Conservation (phyloP, 1,284 basidiomycete genomes). For the Boletellus sp. region DNA sequence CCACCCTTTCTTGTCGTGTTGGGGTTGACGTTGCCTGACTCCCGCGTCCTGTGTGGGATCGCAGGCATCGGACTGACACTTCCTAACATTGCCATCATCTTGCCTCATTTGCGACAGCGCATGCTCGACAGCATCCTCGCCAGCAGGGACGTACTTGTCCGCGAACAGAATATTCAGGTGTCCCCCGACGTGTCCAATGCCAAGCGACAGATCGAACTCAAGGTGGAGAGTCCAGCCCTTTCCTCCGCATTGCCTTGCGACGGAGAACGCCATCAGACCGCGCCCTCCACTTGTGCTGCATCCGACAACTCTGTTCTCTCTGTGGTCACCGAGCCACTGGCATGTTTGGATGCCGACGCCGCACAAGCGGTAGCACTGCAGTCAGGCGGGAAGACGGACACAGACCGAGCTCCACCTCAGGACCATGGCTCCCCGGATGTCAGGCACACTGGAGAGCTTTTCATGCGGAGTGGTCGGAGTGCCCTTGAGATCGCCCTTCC, state of each 20-base stretch:
- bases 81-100: conserved; percentile 22
- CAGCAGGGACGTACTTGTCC: neutral
- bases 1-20: conserved; percentile 26
- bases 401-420: neutral
- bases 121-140: conserved; percentile 13
- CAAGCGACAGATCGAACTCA: neutral
- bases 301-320: conserved; percentile 2
- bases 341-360: neutral
- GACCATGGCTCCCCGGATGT: neutral
- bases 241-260: neutral
- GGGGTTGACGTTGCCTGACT: conserved; percentile 27
- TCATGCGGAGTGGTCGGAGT: conserved; percentile 3
- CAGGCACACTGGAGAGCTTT: neutral
- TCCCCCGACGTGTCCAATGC: neutral
- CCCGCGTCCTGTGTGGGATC: conserved; percentile 25
- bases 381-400: neutral
- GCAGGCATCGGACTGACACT: conserved; percentile 29
- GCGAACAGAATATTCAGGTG: neutral
- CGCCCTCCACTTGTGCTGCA: neutral
- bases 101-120: conserved; percentile 25
- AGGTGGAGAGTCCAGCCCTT: neutral
- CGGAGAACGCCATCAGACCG: neutral
- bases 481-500: conserved; percentile 18
- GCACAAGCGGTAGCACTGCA: neutral
- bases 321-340: neutral